Base-by-base conservation (phyloP, 2,329 filamentous ascomycete species). In the Shiraia sp. region DNA sequence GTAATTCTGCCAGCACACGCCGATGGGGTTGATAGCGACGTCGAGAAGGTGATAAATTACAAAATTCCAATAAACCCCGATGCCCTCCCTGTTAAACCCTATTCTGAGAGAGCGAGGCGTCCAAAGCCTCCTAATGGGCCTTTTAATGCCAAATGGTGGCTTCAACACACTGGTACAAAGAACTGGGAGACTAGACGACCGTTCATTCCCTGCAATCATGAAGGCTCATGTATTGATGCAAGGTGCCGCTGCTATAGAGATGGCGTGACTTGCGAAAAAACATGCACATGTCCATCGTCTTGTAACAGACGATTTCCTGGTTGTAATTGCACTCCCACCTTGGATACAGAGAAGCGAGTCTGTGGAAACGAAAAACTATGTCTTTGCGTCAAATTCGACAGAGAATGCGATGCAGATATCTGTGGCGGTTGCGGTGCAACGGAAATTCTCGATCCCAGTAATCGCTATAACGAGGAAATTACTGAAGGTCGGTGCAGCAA, bases 381-480 rank as follows among this genome's bases (percentile, higher is more conserved):
- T 61, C 83, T 86, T 10, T 95, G 89, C 57, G 75, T 83, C 14
- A 76, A 80, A 56, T 75, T 89, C 37, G 86, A 88, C 53, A 80
- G 89, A 27, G 89, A 95, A 69, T 95, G 89, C 59, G 89, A 93
- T 55, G 83, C 88, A 2, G 82, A 86, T 44, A 74, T 92, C 10
- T 95, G 89, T 58, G 77, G 77, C 12, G 76, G 74, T 7, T 93
- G 89, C 54, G 88, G 88, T 19, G 86, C 85, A 0, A 62, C 74
- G 9, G 81, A 88, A 44, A 78, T 87, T 2, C 79, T 88, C 3
- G 82, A 91, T 57, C 86, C 86, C 0, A 69, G 75, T n/a, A 85
- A 88, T 53, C 78, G 79, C 5, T 76, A 85, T 36, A 72, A 85
- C 32, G 77, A 83, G 10, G 67, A 70, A 2, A 65, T 87, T 4